phyloP scores from a whole-genome alignment of 2,329 filamentous ascomycete species.

The Fusarium sp. region DNA sequence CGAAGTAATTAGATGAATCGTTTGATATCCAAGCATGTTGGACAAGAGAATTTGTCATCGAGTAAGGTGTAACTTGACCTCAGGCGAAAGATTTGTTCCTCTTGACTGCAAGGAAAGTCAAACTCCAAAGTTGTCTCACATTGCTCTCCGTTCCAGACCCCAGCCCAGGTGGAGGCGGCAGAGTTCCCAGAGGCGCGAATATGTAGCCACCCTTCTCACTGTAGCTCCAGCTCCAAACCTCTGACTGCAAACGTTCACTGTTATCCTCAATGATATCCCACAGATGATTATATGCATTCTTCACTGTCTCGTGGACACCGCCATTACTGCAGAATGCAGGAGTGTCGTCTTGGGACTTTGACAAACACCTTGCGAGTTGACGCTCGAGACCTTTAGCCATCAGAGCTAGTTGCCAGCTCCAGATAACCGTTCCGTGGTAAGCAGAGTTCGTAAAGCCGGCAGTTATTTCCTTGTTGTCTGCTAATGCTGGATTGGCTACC shows the following conservation, averaged over 20 bases:
- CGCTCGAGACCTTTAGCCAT: constrained; percentile 69
- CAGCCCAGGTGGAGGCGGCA: constrained; percentile 27
- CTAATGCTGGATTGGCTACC: constrained; percentile 70
- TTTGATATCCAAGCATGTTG: neutral
- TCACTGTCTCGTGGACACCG: constrained; percentile 57
- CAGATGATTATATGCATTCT: constrained; percentile 65
- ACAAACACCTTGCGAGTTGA: constrained; percentile 64
- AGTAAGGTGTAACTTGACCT: neutral
- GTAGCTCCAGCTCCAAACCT: constrained; percentile 73
- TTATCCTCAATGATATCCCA: constrained; percentile 72
- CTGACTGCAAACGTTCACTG: constrained; percentile 59
- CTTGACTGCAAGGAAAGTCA: constrained; percentile 34
- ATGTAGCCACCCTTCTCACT: constrained; percentile 25
- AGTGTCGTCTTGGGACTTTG: neutral
- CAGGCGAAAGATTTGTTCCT: neutral
- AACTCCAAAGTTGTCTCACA: constrained; percentile 37
- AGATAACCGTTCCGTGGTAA: constrained; percentile 72
- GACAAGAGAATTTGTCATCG: neutral
- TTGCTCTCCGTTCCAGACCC: constrained; percentile 34
- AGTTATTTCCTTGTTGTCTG: constrained; percentile 58
- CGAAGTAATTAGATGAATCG: too few relatives aligned
- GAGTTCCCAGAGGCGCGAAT: constrained; percentile 39
- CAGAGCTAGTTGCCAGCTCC: constrained; percentile 73
- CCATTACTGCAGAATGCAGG: constrained; percentile 63
- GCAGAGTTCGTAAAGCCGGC: constrained; percentile 66